Base-by-base conservation (phyloP, 805 yeast species). In the Hanseniaspora vineae region DNA sequence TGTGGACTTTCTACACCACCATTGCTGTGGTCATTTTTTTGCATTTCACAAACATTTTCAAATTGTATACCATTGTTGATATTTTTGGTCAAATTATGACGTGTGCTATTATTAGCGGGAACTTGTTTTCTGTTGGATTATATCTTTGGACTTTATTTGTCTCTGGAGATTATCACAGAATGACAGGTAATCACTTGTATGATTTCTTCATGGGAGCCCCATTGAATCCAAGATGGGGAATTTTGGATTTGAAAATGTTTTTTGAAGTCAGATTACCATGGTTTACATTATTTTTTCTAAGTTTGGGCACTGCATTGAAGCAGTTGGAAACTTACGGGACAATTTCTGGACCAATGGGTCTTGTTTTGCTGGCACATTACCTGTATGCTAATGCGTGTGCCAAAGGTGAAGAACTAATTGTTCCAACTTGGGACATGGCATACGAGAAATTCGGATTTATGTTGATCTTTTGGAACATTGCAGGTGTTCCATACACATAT, bases 371-470 rank as follows among this genome's bases (percentile, higher is more conserved):
- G 51, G 97, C 95, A 13, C 94, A 90, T 65, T 92, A 94, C 84
- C 70, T 88, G 44, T 92, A 92, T 61, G 96, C 95, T 51, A 90
- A 92, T 61, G 96, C 97, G 2, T 90, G 97, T 67, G 81, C 95
- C 49, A 92, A 92, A 68, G 98, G 97, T 57, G 98, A 92, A 68
- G 97, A 92, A 65, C 72, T 90, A 58, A 92, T 92, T 63, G 95
- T 89, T 52, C 96, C 97, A 57, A 84, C 96, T 17, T 92, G 98
- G 97, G 98, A 92, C 66, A 90, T 92, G 97, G 96, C 95, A 32
- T 92, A 92, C 66, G 98, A 92, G 66, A 92, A 92, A 69, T 92
- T 92, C 59, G 98, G 98, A n/a, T 92, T 92, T 73, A 89, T 92
- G 97, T 77, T 92, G 55, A 79, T 89, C 57, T 92, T 92, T 74